A percentile compares a stretch with the other conserved stretches of the same genome.
Conservation (phyloP, 2,329 filamentous ascomycete genomes). For the Macrophomina phaseolina region DNA sequence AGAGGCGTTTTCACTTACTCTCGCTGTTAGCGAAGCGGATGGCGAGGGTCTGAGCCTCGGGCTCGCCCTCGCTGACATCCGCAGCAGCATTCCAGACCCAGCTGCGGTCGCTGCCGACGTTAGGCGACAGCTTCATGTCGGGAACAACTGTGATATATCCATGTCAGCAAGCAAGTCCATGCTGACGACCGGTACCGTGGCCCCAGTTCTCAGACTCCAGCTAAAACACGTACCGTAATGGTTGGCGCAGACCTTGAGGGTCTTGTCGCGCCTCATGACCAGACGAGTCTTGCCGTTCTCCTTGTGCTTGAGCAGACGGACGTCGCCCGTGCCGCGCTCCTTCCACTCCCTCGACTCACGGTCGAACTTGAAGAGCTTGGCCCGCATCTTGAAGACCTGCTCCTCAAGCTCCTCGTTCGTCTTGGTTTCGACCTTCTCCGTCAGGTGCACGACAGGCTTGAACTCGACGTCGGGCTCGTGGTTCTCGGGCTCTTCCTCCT, state of each 20-base stretch:
- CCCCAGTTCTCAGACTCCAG: not conserved
- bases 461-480: slow-evolving; percentile 96
- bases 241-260: slow-evolving; percentile 99
- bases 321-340: slow-evolving; percentile 96
- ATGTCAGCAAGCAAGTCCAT: slow-evolving; percentile 32
- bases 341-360: slow-evolving; percentile 95
- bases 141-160: slow-evolving; percentile 73
- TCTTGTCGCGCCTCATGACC: slow-evolving; percentile 99
- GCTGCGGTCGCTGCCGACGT: slow-evolving; percentile 95
- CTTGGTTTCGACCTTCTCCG: slow-evolving; percentile 95
- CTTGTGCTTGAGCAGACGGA: slow-evolving; percentile 96
- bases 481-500: slow-evolving; percentile 80
- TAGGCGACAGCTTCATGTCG: slow-evolving; percentile 98
- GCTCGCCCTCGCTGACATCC: slow-evolving; percentile 97
- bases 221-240: slow-evolving; percentile 80
- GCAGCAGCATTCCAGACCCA: slow-evolving; percentile 99
- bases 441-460: slow-evolving; percentile 93
- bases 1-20: slow-evolving; percentile 68
- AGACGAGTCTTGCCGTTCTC: slow-evolving; percentile 97
- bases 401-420: slow-evolving; percentile 99
- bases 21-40: slow-evolving; percentile 98
- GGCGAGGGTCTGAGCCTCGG: slow-evolving; percentile 92
- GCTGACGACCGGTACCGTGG: not conserved
- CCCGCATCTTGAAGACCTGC: slow-evolving; percentile 98
- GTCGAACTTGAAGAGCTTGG: slow-evolving; percentile 99